These are phyloP conservation scores for Aspergillus indologenus DNA, from an alignment of 495 filamentous ascomycete genomes.

Conservation along the genomic window DNA sequence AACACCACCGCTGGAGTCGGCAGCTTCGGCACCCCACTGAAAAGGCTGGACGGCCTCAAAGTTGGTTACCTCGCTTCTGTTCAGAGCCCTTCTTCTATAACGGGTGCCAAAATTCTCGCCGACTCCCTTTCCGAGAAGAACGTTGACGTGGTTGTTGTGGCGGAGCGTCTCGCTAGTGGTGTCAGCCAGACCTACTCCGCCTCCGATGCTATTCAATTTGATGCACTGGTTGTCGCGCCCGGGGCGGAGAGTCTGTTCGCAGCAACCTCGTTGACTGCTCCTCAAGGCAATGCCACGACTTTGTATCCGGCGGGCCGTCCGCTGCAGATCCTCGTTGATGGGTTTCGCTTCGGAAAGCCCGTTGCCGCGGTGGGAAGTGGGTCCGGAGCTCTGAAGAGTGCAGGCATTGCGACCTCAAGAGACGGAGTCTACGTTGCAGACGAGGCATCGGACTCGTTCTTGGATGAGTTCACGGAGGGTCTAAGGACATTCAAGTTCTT, in stretches of 20 bases:
- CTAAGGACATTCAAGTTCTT: constrained; percentile 65
- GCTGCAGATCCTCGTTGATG: constrained; percentile 62
- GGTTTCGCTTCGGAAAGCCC: constrained; percentile 71
- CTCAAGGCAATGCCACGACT: constrained; percentile 24
- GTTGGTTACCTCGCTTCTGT: constrained; percentile 64
- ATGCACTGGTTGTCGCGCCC: constrained; percentile 61
- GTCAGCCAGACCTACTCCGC: constrained; percentile 69
- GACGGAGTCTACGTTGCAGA: constrained; percentile 53
- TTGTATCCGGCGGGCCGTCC: constrained; percentile 64
- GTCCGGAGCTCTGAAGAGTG: constrained; percentile 37
- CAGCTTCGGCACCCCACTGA: constrained; percentile 55
- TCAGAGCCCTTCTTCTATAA: constrained; percentile 33
- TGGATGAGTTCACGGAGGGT: constrained; percentile 52
- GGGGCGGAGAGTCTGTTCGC: constrained; percentile 56
- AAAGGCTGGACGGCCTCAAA: constrained; percentile 60
- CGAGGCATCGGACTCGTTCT: constrained; percentile 36
- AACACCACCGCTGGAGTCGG: constrained; percentile 64
- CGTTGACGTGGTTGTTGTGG: constrained; percentile 60
- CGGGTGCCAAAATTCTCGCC: constrained; percentile 48
- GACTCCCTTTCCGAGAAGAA: constrained; percentile 42
- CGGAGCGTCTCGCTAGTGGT: constrained; percentile 52
- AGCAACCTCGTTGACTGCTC: constrained; percentile 21
- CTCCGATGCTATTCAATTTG: constrained; percentile 68
- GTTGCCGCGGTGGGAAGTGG: constrained; percentile 58
- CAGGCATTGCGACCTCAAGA: constrained; percentile 32